phyloP scores from a whole-genome alignment of 1,284 basidiomycete genomes.

The Ceratobasidium papillatum region DNA sequence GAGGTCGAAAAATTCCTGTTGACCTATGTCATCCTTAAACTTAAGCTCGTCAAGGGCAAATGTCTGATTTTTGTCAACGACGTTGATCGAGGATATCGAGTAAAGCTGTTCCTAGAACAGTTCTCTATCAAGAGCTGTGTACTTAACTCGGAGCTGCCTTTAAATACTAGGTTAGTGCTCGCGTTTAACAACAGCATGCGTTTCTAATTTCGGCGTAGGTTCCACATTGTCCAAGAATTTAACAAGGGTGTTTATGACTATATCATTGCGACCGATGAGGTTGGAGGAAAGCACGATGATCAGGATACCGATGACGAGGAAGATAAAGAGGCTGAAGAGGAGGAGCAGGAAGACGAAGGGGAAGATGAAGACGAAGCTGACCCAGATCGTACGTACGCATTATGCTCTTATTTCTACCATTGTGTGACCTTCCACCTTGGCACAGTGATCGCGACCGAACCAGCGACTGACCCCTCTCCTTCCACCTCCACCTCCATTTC shows the following conservation, averaged over 20 bases:
- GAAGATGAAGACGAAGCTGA: constrained; percentile 53
- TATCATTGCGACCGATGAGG: constrained; percentile 97
- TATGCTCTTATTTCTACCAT: neutral
- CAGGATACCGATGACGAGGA: constrained; percentile 60
- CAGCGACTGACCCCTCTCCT: neutral
- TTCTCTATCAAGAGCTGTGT: constrained; percentile 98
- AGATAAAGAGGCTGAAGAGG: constrained; percentile 53
- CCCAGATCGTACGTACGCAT: constrained; percentile 46
- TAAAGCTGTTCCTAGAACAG: constrained; percentile 97
- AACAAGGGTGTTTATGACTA: constrained; percentile 99
- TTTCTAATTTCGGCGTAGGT: constrained; percentile 59
- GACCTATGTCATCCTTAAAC: constrained; percentile 93
- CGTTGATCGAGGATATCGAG: constrained; percentile 91
- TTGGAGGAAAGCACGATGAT: constrained; percentile 61
- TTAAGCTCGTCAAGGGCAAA: constrained; percentile 95
- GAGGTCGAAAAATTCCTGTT: constrained; percentile 97
- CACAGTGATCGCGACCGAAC: constrained; percentile 26
- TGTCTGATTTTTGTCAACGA: constrained; percentile 98
- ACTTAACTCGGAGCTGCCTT: constrained; percentile 93
- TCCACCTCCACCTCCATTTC: constrained; percentile 11
- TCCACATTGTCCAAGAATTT: constrained; percentile 98
- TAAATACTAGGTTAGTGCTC: constrained; percentile 78
- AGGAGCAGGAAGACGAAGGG: constrained; percentile 53
- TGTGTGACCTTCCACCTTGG: neutral
- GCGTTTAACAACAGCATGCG: constrained; percentile 28